phyloP scores from a whole-genome alignment of 371 early-diverging fungal species.

The Lichtheimia ramosa region DNA sequence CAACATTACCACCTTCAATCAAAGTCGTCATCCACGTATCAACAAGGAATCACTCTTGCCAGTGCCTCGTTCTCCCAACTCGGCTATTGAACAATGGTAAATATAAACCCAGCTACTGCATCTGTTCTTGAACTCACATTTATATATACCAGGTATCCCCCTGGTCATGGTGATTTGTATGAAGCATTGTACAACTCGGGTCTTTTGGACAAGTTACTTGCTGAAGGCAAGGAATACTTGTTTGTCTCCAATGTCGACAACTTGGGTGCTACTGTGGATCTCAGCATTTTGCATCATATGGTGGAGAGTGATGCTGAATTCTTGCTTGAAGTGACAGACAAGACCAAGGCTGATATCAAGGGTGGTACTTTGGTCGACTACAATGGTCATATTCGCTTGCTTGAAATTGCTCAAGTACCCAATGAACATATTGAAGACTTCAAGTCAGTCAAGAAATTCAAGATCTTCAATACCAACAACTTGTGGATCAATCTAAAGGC shows the following conservation, averaged over 20 bases:
- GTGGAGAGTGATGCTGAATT: slow-evolving; percentile 90
- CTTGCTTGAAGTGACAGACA: slow-evolving; percentile 99
- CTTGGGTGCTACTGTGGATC: slow-evolving; percentile 98
- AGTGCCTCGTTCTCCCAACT: slow-evolving; percentile 67
- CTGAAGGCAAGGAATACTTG: slow-evolving; percentile 98
- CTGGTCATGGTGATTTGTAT: slow-evolving; percentile 99
- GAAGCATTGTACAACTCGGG: slow-evolving; percentile 95
- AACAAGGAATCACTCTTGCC: slow-evolving; percentile 93
- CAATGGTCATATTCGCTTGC: slow-evolving; percentile 90
- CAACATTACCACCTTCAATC: slow-evolving; percentile 96
- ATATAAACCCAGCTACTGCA: not conserved
- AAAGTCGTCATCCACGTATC: slow-evolving; percentile 96
- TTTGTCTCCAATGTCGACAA: slow-evolving; percentile 99
- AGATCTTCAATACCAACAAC: slow-evolving; percentile 99
- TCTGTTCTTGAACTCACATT: not conserved
- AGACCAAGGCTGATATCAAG: slow-evolving; percentile 99
- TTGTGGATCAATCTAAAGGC: slow-evolving; percentile 97
- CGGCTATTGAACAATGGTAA: slow-evolving; percentile 57
- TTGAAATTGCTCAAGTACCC: slow-evolving; percentile 99
- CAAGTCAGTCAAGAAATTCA: slow-evolving; percentile 99
- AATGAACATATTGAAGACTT: slow-evolving; percentile 97
- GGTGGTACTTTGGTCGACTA: slow-evolving; percentile 99
- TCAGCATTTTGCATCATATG: slow-evolving; percentile 92
- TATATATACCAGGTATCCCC: slow-evolving; percentile 84
- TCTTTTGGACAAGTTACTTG: slow-evolving; percentile 92